Evolutionary conservation across 2,329 filamentous ascomycete genomes (phyloP), one percentile per base, ranked within the genome.

Genomic region (Apiospora hydei): DNA sequence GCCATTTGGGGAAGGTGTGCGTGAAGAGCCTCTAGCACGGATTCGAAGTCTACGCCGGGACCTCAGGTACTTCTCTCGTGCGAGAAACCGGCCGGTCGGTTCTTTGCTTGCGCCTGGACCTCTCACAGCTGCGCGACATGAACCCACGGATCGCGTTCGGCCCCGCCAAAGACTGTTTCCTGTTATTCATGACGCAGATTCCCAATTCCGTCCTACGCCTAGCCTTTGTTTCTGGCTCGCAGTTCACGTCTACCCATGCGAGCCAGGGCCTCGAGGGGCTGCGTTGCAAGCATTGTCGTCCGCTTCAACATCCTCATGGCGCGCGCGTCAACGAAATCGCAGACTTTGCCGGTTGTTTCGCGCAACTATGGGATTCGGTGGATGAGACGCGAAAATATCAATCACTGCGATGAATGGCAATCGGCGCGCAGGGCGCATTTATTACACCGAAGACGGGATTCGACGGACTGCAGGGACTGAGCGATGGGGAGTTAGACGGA

Each of bases 401-500:
- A 51, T 51, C n/a, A 13, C n/a, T 24, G 24, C 47, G 3, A 24
- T 24, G 8, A 51, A 51, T 14, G n/a, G 49, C 49, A 24, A 51
- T 5, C n/a, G n/a, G 6, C 10, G 26, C 8, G 4, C 10, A 13
- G 14, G 13, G 49, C n/a, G 10, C 49, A 51, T 26, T 21, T 11
- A 11, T 43, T 38, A 8, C 34, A n/a, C n/a, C 1, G 49, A 51
- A 26, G 49, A 51, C 44, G 18, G 11, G n/a, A 21, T 51, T 51
- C 49, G 49, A 51, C n/a, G n/a, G n/a, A 51, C 16, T 18, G 16
- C 16, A 7, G 21, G 18, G 4, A 21, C 18, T 34, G 57, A 21
- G 34, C 21, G 21, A 64, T 41, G 57, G 57, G 57, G 57, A 64
- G 57, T 64, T 64, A 41, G 18, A 64, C 57, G 57, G 57, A 41